Evolutionary conservation across 768 basidiomycete species (phyloP), one percentile per base, ranked within the genome.

Genomic region (Leccinum rimulosum): DNA sequence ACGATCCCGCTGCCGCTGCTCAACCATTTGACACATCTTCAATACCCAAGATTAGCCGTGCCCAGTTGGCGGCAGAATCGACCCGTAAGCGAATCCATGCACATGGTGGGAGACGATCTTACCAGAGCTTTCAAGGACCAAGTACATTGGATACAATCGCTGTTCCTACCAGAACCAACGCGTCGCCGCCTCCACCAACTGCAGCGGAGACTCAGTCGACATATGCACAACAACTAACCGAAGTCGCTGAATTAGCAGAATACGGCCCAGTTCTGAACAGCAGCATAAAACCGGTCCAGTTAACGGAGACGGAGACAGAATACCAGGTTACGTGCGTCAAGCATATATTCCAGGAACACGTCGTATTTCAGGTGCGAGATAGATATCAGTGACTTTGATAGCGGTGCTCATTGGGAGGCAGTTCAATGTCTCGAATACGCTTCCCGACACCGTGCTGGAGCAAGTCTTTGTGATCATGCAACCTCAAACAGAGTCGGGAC

Each of bases 351-450:
- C 87, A 86, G 71, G 92, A 94, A 61, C 93, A 98, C 70, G 73
- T 98, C 59, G 95, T 99, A 45, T 98, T 99, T 86, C 96, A 96
- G 84, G 94, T 93, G 69, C 54, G 84, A 67, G 30, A 38, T 40
- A 15, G 25, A 52, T 22, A 17, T 30, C 4, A 30, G 6, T 52
- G 31, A 19, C 51, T 17, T n/a, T 25, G 31, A 17, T 38, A 6
- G 12, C 6, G 45, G 6, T 55, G 22, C 67, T 61, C 66, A 62
- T 36, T 58, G 35, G 2, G 49, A 48, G 36, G 50, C 58, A 99
- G 92, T 98, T 95, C 82, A 98, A 98, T 75, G 86, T 98, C 43
- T 92, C 93, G 59, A 98, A 99, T 74, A 99, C 97, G 19, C 80
- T 99, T 56, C 89, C 93, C 5, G 95, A 98, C 70, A 95, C 95